Conservation (phyloP, 2,329 filamentous ascomycete genomes). For the Calycina marina region DNA sequence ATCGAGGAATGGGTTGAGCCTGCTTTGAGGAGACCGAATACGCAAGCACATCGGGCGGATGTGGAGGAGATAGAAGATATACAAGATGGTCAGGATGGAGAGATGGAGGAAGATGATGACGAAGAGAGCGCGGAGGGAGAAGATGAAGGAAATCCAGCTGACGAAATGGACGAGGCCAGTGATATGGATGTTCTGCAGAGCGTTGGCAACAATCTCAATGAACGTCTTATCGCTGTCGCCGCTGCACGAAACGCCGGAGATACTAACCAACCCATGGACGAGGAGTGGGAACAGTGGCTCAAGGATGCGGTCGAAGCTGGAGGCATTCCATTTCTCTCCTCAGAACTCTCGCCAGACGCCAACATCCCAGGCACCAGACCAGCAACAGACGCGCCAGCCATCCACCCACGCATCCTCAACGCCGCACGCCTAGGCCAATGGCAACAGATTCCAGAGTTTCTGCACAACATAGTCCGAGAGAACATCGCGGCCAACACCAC, state of each 20-base stretch:
- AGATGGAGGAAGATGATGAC: conserved; percentile 14
- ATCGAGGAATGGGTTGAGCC: conserved; percentile 47
- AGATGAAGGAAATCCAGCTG: conserved; percentile 21
- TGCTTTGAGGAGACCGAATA: conserved; percentile 17
- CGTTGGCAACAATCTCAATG: conserved; percentile 47
- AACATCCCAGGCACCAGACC: conserved; percentile 24
- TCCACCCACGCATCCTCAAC: conserved; percentile 37
- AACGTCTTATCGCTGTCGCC: conserved; percentile 48
- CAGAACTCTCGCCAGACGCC: conserved; percentile 19
- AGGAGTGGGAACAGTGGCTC: conserved; percentile 62
- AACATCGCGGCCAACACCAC: conserved; percentile 10
- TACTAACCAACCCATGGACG: conserved; percentile 43
- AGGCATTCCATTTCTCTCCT: conserved; percentile 32
- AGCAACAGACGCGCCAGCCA: conserved; percentile 21
- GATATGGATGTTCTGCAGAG: conserved; percentile 38
- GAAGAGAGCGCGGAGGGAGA: conserved; percentile 23
- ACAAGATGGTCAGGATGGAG: conserved; percentile 15
- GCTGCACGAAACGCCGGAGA: conserved; percentile 48
- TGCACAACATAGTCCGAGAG: conserved; percentile 35
- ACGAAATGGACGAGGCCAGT: conserved; percentile 33
- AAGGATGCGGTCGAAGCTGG: conserved; percentile 55
- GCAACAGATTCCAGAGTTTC: conserved; percentile 40
- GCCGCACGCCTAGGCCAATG: conserved; percentile 42
- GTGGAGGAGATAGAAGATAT: conserved; percentile 24
- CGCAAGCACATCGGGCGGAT: conserved; percentile 11